Conservation (phyloP, 208 protist genomes). For the Spongospora subterranea region DNA sequence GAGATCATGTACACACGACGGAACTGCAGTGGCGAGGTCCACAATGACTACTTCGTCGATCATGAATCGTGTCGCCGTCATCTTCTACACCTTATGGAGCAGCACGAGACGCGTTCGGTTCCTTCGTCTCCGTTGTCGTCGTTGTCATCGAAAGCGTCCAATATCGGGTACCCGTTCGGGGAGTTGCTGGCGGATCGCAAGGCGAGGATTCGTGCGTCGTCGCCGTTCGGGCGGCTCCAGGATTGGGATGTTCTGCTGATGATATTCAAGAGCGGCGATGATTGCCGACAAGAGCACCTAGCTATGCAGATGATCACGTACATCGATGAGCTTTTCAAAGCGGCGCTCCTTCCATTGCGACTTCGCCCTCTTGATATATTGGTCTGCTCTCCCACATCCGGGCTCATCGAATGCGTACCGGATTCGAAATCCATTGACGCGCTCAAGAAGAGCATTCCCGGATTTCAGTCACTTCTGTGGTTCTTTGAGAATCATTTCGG, state of each 20-base stretch:
- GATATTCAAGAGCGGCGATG: constrained; percentile 65
- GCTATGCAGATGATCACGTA: constrained; percentile 61
- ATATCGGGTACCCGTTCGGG: constrained; percentile 41
- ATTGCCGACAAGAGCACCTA: constrained; percentile 60
- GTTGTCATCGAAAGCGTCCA: background rate
- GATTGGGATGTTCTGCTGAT: constrained; percentile 55
- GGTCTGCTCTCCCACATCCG: constrained; percentile 58
- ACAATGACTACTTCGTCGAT: constrained; percentile 49
- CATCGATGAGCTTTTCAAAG: constrained; percentile 22
- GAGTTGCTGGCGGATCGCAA: constrained; percentile 56
- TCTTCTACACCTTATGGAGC: constrained; percentile 27
- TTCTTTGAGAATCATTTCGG: constrained; percentile 64
- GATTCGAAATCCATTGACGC: constrained; percentile 46
- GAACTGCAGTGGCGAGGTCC: constrained; percentile 19
- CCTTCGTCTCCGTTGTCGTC: background rate
- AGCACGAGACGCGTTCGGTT: background rate
- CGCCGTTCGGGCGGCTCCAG: background rate
- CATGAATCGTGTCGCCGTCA: constrained; percentile 45
- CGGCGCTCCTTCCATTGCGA: constrained; percentile 23
- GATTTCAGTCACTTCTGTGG: constrained; percentile 18
- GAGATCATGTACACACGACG: constrained; percentile 13
- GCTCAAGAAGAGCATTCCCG: constrained; percentile 16
- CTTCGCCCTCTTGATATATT: constrained; percentile 51
- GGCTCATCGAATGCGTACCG: constrained; percentile 47
- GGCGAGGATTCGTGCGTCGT: constrained; percentile 36